phyloP scores from a whole-genome alignment of 257 asterid genomes.

The Anisodus acutangulus region DNA sequence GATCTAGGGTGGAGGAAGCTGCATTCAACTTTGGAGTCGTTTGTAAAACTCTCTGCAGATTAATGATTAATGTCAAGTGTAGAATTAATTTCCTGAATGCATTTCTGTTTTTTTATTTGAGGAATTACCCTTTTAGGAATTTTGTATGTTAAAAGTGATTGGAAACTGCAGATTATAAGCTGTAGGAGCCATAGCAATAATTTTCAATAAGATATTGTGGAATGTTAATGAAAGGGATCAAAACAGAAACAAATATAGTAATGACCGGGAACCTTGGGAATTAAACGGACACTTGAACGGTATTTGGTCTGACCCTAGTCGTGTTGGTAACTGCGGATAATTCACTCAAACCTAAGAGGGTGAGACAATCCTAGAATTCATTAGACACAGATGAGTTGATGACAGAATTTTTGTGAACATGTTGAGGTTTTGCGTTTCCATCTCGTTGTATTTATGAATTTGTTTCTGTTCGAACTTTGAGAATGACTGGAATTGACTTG shows the following conservation, averaged over 20 bases:
- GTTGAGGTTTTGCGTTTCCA: too few species aligned
- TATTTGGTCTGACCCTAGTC: too few species aligned
- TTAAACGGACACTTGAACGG: too few species aligned
- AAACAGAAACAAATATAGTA: too few species aligned
- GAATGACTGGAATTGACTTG: not conserved
- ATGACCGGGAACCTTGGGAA: too few species aligned
- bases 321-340: too few species aligned
- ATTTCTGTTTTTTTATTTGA: not conserved
- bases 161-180: conserved; percentile 1
- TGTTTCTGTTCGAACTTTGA: not conserved
- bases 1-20: conserved; percentile 26
- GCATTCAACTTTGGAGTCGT: not conserved
- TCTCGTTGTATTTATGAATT: too few species aligned
- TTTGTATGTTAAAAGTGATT: conserved; percentile 10
- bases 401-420: too few species aligned
- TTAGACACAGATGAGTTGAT: too few species aligned
- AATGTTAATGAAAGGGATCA: not conserved
- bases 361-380: too few species aligned
- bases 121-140: not conserved
- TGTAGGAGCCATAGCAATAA: not conserved
- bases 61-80: conserved; percentile 25
- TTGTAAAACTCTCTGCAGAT: not conserved
- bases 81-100: conserved; percentile 7
- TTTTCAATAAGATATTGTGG: not conserved
- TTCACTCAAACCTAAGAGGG: too few species aligned